Evolutionary conservation across 2,329 filamentous ascomycete genomes (phyloP).

Genomic region (Epichloe brachyelytri): DNA sequence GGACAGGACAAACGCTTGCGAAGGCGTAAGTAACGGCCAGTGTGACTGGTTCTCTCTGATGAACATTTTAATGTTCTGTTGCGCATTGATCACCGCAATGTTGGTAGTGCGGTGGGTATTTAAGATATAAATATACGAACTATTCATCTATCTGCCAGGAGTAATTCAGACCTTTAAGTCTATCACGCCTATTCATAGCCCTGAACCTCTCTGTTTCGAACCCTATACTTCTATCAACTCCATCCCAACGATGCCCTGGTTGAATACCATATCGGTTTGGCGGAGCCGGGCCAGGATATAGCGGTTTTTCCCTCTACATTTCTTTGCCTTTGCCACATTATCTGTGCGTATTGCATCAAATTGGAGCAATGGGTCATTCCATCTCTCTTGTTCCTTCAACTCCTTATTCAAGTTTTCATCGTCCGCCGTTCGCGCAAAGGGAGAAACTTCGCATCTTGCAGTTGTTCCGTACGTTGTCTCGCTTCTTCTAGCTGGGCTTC

Average conservation of each 20-base stretch:
- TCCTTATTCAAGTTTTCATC: constrained; percentile 79
- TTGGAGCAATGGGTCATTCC: constrained; percentile 87
- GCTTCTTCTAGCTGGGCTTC: constrained; percentile 69
- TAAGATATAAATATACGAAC: constrained; percentile 7
- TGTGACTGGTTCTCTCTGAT: neutral
- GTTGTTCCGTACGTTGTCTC: constrained; percentile 47
- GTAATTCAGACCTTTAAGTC: constrained; percentile 72
- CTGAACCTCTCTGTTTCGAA: constrained; percentile 92
- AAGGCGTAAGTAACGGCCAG: constrained; percentile 21
- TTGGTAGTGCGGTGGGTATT: neutral
- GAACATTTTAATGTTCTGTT: neutral
- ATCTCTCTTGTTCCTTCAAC: constrained; percentile 60
- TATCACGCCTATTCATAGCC: constrained; percentile 63
- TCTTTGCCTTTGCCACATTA: constrained; percentile 18
- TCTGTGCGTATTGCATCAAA: constrained; percentile 49
- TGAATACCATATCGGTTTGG: constrained; percentile 91
- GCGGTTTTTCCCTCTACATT: constrained; percentile 35
- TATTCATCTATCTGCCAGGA: constrained; percentile 95
- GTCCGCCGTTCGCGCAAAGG: constrained; percentile 67
- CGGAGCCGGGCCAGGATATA: constrained; percentile 67
- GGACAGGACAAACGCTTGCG: constrained; percentile 40
- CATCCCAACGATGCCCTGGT: constrained; percentile 92
- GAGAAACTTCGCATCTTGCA: constrained; percentile 76
- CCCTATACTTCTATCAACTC: constrained; percentile 84
- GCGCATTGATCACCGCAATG: neutral